Conservation (phyloP, 164 flowering plant genomes). For the Macadamia integrifolia region DNA sequence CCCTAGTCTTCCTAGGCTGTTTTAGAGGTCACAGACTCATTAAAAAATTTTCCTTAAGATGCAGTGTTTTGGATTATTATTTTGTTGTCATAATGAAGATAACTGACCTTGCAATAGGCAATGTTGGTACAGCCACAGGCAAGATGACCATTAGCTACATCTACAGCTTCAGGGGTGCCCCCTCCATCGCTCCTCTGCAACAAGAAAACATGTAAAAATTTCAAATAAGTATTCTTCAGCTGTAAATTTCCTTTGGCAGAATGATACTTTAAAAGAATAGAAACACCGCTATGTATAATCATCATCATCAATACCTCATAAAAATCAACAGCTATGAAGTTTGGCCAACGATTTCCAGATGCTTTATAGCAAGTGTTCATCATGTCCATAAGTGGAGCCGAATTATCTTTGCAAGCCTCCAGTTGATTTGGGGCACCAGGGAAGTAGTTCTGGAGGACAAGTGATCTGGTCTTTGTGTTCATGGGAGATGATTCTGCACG, state of each 20-base stretch:
- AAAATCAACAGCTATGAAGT: conserved; percentile 81
- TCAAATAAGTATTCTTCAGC: too few relatives aligned
- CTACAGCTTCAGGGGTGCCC: conserved; percentile 73
- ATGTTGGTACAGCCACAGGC: conserved; percentile 71
- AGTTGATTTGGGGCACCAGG: conserved; percentile 35
- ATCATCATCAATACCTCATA: conserved; percentile 20
- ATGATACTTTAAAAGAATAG: not conserved
- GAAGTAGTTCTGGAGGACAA: conserved; percentile 66
- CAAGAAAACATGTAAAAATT: not conserved
- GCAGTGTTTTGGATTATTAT: too few relatives aligned
- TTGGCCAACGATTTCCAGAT: conserved; percentile 71
- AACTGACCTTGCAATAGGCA: conserved; percentile 63
- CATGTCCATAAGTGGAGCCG: conserved; percentile 61
- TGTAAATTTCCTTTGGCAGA: too few relatives aligned
- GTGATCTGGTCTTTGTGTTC: conserved; percentile 53
- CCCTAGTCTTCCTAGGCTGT: too few relatives aligned
- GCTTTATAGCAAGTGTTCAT: conserved; percentile 66
- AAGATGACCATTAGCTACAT: conserved; percentile 70
- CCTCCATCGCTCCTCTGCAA: conserved; percentile 90
- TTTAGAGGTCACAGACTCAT: too few relatives aligned
- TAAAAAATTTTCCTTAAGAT: too few relatives aligned
- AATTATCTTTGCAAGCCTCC: conserved; percentile 61
- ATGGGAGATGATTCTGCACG: conserved; percentile 74
- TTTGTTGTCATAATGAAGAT: too few relatives aligned
- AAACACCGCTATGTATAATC: too few relatives aligned